Conservation (phyloP, 2,329 filamentous ascomycete genomes). For the Talaromyces islandicus region DNA sequence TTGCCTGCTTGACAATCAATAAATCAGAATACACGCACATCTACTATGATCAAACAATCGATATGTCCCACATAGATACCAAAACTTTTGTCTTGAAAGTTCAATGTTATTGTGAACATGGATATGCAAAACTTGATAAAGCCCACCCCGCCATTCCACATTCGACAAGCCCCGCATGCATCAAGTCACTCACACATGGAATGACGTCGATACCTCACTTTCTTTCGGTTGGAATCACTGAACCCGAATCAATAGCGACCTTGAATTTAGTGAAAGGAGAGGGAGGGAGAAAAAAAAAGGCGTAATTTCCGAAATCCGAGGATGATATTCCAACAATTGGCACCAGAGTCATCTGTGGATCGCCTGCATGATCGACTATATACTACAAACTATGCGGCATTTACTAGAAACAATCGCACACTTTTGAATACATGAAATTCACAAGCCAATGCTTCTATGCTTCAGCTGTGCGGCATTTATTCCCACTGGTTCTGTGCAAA, state of each 20-base stretch:
- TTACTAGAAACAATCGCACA: not conserved
- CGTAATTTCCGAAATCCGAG: not conserved
- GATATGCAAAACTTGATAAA: not conserved
- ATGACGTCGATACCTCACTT: not conserved
- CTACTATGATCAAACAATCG: not conserved
- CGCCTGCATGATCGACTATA: not conserved
- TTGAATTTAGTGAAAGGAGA: no score
- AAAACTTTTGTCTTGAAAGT: not conserved
- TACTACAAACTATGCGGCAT: not conserved
- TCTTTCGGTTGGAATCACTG: no score
- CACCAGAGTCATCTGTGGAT: not conserved
- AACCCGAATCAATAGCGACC: no score
- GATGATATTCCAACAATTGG: not conserved
- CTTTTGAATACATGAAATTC: not conserved
- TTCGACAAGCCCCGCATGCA: not conserved
- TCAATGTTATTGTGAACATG: not conserved
- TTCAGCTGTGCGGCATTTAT: not conserved
- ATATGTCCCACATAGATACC: not conserved
- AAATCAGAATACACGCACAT: not conserved
- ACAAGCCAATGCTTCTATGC: not conserved
- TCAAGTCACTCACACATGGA: not conserved
- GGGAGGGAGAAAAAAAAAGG: no score
- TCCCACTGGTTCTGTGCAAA: not conserved
- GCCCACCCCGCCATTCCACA: not conserved
- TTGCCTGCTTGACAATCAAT: not conserved